Percentiles rank a stretch among this genome's conserved stretches.
These are phyloP conservation scores for Ophiosphaerella herpotricha DNA, from an alignment of 2,329 filamentous ascomycete genomes.

Conservation along the genomic window DNA sequence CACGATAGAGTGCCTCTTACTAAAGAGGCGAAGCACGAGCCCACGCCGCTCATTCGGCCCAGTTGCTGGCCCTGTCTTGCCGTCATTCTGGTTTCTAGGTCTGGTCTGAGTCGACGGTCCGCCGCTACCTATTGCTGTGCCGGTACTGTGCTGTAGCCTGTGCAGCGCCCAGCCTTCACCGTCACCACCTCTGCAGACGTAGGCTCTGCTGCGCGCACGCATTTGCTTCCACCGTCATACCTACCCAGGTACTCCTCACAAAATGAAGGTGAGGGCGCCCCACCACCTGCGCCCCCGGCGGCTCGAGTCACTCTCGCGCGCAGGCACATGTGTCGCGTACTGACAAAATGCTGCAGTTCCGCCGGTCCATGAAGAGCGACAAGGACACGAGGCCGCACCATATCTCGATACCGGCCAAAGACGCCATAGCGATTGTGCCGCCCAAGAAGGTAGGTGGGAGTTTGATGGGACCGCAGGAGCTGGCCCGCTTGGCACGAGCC, in stretches of 20 bases:
- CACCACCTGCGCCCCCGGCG: conserved; percentile 8
- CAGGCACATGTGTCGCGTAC: conserved; percentile 11
- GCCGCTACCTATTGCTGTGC: neutral
- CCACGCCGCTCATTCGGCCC: conserved; percentile 23
- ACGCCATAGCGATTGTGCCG: conserved; percentile 84
- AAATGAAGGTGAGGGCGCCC: conserved; percentile 10
- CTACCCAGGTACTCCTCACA: too few species aligned
- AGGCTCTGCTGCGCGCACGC: neutral
- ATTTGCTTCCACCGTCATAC: neutral
- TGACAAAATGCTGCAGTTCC: conserved; percentile 56
- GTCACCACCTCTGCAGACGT: too few species aligned
- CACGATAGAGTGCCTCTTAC: neutral
- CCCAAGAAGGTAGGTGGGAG: conserved; percentile 76
- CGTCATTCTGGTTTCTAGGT: conserved; percentile 1
- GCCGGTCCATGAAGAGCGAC: conserved; percentile 88
- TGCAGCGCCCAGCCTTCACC: neutral
- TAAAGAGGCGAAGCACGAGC: conserved; percentile 5
- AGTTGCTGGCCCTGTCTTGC: conserved; percentile 5
- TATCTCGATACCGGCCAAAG: conserved; percentile 80
- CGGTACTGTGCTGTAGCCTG: neutral
- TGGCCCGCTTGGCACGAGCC: conserved; percentile 22
- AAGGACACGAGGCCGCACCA: conserved; percentile 75
- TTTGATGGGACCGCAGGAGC: too few species aligned
- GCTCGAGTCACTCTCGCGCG: conserved; percentile 26
- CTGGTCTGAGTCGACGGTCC: neutral